Evolutionary conservation across 1,284 basidiomycete species (phyloP), one percentile per base, ranked within the genome.

Genomic region (Paramarasmius palmivorus): DNA sequence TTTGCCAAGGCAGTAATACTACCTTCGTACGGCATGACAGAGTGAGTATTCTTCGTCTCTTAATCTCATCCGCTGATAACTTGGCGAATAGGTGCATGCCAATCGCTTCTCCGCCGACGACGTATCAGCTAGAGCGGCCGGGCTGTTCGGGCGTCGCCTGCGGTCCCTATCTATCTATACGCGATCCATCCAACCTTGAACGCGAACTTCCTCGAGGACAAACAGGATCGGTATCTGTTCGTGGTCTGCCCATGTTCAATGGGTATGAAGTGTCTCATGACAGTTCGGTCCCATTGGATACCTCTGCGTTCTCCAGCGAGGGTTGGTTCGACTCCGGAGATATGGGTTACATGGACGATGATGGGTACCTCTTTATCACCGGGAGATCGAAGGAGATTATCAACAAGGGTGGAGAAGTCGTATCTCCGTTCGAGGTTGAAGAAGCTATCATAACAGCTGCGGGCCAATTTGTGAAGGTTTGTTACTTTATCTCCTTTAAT

Each of bases 401-500:
- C 66, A 76, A 77, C 62, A 71, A 75, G 44, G 77, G 77, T 14
- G 81, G 81, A 1, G 81, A 83, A 60, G 82, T 82, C 63, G 79
- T 83, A 59, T 77, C 76, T 4, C 81, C 81, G 4, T 74, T 83
- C 57, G 81, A 83, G 40, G 56, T 56, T 17, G 61, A 57, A 62
- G 76, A 78, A 61, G 76, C 76, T 8, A 67, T 78, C 25, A 63
- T 68, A 37, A 71, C 66, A 6, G 72, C 70, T 17, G 74, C 73
- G 9, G 72, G 69, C 58, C 64, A 65, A 41, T 68, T 63, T 39
- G 72, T 77, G 14, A 71, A 75, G 64, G 73, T 72, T 53, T 37
- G 57, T 49, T 36, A 5, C 19, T 45, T 47, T 10, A 12, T 23
- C 40, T 45, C 10, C n/a, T 34, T 36, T 39, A 48, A 14, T 22